Evolutionary conservation across 2,329 filamentous ascomycete species (phyloP).

Genomic region (Graphilbum ipis-grandicollis): DNA sequence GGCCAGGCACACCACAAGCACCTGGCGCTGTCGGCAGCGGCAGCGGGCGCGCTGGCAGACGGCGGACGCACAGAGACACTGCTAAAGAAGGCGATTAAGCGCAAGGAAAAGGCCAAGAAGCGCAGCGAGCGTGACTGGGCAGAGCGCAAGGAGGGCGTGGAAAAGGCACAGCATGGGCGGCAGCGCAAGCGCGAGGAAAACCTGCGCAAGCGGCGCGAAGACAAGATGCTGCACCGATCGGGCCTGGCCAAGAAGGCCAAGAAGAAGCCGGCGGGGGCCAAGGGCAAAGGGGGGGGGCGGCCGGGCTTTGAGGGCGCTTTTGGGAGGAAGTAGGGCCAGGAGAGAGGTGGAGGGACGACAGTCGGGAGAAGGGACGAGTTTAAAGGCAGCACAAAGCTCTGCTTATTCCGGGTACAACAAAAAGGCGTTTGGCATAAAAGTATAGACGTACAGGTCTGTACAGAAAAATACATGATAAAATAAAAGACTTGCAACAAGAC

Average conservation of each 20-base stretch:
- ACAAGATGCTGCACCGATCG: constrained; percentile 43
- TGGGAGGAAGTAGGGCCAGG: constrained; percentile 28
- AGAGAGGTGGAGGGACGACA: constrained; percentile 1
- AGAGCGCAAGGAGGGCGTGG: constrained; percentile 54
- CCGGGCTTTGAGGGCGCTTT: constrained; percentile 58
- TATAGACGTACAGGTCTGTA: no score
- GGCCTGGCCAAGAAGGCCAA: constrained; percentile 30
- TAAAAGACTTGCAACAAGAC: no score
- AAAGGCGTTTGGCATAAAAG: no score
- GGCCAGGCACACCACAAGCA: constrained; percentile 38
- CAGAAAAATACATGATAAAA: no score
- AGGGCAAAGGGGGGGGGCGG: constrained; percentile 25
- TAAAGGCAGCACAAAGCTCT: no score
- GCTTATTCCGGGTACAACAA: no score
- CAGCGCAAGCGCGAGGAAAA: constrained; percentile 75
- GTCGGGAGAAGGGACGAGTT: background rate
- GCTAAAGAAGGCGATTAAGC: constrained; percentile 87
- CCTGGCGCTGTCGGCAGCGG: constrained; percentile 6
- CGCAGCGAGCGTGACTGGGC: constrained; percentile 85
- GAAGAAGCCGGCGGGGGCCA: constrained; percentile 20
- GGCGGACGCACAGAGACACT: constrained; percentile 35
- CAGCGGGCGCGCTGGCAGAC: constrained; percentile 3
- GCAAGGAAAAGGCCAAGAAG: constrained; percentile 76
- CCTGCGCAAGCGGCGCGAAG: constrained; percentile 54
- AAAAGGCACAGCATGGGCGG: constrained; percentile 58